These are phyloP conservation scores for Aspergillus diversus DNA, from an alignment of 495 filamentous ascomycete species.

Conservation along the genomic window DNA sequence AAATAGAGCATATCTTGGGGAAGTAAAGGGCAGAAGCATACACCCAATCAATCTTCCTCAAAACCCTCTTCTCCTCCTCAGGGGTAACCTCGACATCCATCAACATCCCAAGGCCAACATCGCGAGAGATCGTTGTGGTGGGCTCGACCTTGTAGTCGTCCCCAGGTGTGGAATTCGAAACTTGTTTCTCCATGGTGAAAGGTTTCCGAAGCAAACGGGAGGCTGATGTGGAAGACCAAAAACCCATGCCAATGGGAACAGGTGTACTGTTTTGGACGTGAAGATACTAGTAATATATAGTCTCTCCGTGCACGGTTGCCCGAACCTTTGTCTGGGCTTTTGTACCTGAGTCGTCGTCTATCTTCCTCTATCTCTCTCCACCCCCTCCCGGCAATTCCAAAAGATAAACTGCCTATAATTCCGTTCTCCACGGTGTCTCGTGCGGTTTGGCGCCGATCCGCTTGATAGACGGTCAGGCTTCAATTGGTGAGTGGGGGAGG, in stretches of 20 bases:
- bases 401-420: background rate
- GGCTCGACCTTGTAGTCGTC: slow-evolving; percentile 12
- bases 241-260: background rate
- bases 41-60: slow-evolving; percentile 41
- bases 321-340: no score
- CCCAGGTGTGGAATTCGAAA: slow-evolving; percentile 2
- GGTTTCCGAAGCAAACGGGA: background rate
- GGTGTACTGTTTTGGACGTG: background rate
- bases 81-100: slow-evolving; percentile 36
- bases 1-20: no score
- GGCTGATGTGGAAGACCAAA: background rate
- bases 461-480: background rate
- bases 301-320: no score
- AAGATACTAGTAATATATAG: no score
- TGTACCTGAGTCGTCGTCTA: background rate
- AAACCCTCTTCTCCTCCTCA: slow-evolving; percentile 34
- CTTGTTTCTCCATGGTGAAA: slow-evolving; percentile 21
- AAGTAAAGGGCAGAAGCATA: slow-evolving; percentile 19
- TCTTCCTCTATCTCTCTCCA: background rate
- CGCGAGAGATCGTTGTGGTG: slow-evolving; percentile 24
- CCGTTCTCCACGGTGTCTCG: background rate
- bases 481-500: background rate
- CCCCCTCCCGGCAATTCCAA: background rate
- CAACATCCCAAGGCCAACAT: slow-evolving; percentile 43
- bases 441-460: background rate